Conservation (phyloP, 164 flowering plant genomes). For the Piper betle region DNA sequence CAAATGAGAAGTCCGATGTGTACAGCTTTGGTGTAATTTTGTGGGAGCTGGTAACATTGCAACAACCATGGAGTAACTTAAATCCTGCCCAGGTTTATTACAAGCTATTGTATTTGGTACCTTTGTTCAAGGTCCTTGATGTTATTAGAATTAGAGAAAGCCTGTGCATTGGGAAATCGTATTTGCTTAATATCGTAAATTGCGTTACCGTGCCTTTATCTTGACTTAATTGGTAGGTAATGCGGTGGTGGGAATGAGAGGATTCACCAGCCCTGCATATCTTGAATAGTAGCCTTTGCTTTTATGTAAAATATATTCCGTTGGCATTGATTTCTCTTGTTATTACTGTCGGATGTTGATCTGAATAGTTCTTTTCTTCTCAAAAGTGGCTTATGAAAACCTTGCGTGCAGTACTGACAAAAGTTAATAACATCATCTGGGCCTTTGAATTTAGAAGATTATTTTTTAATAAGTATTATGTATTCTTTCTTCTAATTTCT, state of each 20-base stretch:
- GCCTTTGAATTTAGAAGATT: background rate
- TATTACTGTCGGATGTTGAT: too few relatives aligned
- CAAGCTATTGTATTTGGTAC: background rate
- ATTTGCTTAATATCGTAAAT: too few relatives aligned
- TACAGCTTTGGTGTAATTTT: conserved; percentile 90
- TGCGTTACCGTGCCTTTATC: too few relatives aligned
- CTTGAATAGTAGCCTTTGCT: background rate
- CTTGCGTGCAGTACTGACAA: too few relatives aligned
- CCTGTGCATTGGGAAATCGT: too few relatives aligned
- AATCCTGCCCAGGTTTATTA: conserved; percentile 75
- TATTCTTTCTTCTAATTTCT: background rate
- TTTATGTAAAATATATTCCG: too few relatives aligned
- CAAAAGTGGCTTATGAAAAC: too few relatives aligned
- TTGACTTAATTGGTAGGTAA: too few relatives aligned
- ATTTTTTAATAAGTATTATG: background rate
- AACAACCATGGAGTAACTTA: conserved; percentile 84
- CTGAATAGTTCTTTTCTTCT: too few relatives aligned
- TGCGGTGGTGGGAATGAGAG: background rate
- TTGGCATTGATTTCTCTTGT: too few relatives aligned
- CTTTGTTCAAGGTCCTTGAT: background rate
- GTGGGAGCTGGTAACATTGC: conserved; percentile 88
- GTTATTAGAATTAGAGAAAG: too few relatives aligned
- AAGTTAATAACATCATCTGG: too few relatives aligned
- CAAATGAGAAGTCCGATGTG: conserved; percentile 88
- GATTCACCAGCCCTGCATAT: background rate